Evolutionary conservation across 2,329 filamentous ascomycete species (phyloP), one percentile per base, ranked within the genome.

Genomic region (Graphilbum sp.): DNA sequence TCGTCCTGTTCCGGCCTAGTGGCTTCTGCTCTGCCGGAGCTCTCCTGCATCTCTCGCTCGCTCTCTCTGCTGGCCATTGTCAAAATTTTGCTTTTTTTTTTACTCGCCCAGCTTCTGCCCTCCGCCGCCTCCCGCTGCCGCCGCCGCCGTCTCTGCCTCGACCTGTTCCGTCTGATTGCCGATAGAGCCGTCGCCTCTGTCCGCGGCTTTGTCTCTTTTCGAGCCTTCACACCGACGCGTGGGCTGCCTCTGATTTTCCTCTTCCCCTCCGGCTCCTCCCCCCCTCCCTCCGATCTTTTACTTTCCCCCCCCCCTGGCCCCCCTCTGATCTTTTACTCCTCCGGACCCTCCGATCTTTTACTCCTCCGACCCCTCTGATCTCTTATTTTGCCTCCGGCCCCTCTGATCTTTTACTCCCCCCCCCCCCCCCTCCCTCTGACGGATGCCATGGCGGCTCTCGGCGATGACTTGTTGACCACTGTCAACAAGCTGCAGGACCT

Each of bases 401-500:
- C 11, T 18, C n/a, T 17, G 24, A n/a, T 32, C 13, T 29, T 30
- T 34, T 19, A 8, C 37, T 30, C 16, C 15, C 18, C 21, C 31
- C 36, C 13, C 24, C 16, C 5, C 24, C 7, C 21, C 24, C 19
- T 35, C 37, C 27, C 16, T 20, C 16, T 24, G 30, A 17, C 19
- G 20, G 50, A 43, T 49, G 51, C 49, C 57, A 98, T 96, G 90
- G 82, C 90, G 56, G 77, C 88, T 54, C 77, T 98, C 52, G 88
- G 90, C 55, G 90, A 98, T 62, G 87, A 98, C 62, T 68, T 98
- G 61, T 75, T 98, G 57, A 76, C 75, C 50, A 92, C 86, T 47
- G 90, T 98, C 64, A 98, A 98, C 69, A 93, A 93, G 69, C 71
- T 98, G 54, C 90, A 98, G 62, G 90, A 96, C 61, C 65, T 98